phyloP scores from a whole-genome alignment of 768 basidiomycete species.

The Trichaptum fuscoviolaceum region DNA sequence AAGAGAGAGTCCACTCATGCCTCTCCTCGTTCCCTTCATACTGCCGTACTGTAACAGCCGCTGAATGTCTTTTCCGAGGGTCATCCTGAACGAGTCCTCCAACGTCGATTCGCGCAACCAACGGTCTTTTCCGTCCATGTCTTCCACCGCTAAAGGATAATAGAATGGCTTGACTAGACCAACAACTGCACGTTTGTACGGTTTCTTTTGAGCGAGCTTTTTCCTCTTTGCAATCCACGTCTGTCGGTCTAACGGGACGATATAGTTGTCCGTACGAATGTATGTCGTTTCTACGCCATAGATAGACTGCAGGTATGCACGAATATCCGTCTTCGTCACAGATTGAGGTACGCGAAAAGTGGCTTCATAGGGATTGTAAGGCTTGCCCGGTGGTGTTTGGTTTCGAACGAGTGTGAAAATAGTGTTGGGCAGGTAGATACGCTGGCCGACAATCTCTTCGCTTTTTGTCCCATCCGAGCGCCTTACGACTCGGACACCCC shows the following conservation, averaged over 20 bases:
- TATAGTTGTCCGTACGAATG: slow-evolving; percentile 91
- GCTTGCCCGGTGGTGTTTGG: slow-evolving; percentile 62
- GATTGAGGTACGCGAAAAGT: slow-evolving; percentile 90
- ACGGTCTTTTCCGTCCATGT: slow-evolving; percentile 59
- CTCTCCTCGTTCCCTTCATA: background rate
- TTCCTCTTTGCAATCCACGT: slow-evolving; percentile 1
- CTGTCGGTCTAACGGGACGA: slow-evolving; percentile 44
- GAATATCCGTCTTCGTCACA: slow-evolving; percentile 89
- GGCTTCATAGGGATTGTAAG: slow-evolving; percentile 93
- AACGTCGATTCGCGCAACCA: slow-evolving; percentile 54
- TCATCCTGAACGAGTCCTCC: slow-evolving; percentile 53
- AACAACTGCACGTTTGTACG: slow-evolving; percentile 89
- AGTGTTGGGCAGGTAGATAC: slow-evolving; percentile 87
- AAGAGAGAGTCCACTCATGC: background rate
- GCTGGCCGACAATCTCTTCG: slow-evolving; percentile 64
- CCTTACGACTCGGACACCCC: slow-evolving; percentile 45
- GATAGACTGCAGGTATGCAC: slow-evolving; percentile 76
- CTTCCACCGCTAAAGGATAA: slow-evolving; percentile 77
- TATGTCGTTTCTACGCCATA: slow-evolving; percentile 90
- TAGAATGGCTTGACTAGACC: slow-evolving; percentile 92
- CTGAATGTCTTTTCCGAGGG: background rate
- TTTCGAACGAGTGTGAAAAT: slow-evolving; percentile 82
- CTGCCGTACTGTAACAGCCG: background rate
- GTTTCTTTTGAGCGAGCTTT: slow-evolving; percentile 35
- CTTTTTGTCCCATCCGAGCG: slow-evolving; percentile 33